These are phyloP conservation scores for Zoysia matrella DNA, from an alignment of 202 grass and related monocot genomes.

Conservation along the genomic window DNA sequence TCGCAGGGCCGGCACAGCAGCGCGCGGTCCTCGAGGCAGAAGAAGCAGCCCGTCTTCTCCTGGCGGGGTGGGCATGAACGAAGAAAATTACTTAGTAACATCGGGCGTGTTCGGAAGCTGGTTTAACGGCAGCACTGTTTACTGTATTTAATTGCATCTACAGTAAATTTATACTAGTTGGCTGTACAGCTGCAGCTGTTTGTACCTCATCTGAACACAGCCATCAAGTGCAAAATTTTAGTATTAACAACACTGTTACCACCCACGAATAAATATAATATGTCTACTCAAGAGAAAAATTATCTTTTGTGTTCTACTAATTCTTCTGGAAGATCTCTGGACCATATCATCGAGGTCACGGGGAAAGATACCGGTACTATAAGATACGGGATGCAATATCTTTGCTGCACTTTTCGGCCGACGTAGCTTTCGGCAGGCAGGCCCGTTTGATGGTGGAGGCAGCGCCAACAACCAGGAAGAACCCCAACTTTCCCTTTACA, in stretches of 20 bases:
- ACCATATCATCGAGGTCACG: not conserved
- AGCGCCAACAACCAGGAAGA: not conserved
- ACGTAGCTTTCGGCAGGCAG: not conserved
- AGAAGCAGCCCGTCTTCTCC: slow-evolving; percentile 71
- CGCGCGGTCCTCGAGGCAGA: slow-evolving; percentile 41
- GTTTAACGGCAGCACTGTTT: no score
- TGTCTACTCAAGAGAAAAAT: no score
- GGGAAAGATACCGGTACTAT: not conserved
- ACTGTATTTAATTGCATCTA: no score
- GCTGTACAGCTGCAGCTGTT: no score
- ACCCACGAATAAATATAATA: no score
- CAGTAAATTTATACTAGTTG: no score
- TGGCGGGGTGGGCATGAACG: not conserved
- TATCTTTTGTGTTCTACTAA: no score
- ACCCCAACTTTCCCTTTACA: not conserved
- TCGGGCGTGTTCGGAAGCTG: no score
- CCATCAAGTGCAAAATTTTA: no score
- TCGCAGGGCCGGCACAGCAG: slow-evolving; percentile 82
- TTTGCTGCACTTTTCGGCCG: not conserved
- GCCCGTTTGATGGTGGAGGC: slow-evolving; percentile 10
- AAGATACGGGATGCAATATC: slow-evolving; percentile 2
- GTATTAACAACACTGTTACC: no score
- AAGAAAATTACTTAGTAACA: not conserved
- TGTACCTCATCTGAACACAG: no score
- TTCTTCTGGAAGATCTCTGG: no score